These are phyloP conservation scores for Vitis amurensis DNA, from an alignment of 164 flowering plant species.

Conservation along the genomic window DNA sequence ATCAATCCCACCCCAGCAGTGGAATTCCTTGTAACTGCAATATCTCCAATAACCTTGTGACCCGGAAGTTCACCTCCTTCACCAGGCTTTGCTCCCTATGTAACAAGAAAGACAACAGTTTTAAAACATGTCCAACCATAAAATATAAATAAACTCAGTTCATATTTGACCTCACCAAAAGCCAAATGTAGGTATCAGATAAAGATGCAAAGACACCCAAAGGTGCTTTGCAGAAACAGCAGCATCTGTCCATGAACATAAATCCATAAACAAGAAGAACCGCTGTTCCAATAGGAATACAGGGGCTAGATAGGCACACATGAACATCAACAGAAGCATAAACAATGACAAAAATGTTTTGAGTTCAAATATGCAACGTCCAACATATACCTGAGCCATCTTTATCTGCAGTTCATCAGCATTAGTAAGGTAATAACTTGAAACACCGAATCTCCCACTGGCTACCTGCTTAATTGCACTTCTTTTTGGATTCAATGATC, in stretches of 20 bases:
- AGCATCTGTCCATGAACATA: conserved; percentile 69
- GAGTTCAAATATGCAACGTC: not conserved
- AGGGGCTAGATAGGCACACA: conserved; percentile 17
- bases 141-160: conserved; percentile 9
- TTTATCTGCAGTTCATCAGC: conserved; percentile 97
- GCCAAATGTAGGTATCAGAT: conserved; percentile 51
- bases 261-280: conserved; percentile 50
- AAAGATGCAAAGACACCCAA: conserved; percentile 64
- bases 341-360: not conserved
- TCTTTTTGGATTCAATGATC: conserved; percentile 92
- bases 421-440: conserved; percentile 93
- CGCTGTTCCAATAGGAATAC: conserved; percentile 24
- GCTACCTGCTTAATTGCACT: conserved; percentile 99
- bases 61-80: conserved; percentile 99
- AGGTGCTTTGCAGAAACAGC: conserved; percentile 73
- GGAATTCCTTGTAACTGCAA: conserved; percentile 94
- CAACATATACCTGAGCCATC: conserved; percentile 92
- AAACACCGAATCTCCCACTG: conserved; percentile 99
- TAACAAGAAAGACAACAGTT: conserved; percentile 9
- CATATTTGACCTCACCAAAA: conserved; percentile 57
- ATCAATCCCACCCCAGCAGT: conserved; percentile 99
- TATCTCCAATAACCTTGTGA: conserved; percentile 96
- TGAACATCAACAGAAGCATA: not conserved
- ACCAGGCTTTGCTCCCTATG: conserved; percentile 99
- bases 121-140: not conserved